Evolutionary conservation across 2,329 filamentous ascomycete genomes (phyloP), one percentile per base, ranked within the genome.

Genomic region (Stachybotrys echinatus): DNA sequence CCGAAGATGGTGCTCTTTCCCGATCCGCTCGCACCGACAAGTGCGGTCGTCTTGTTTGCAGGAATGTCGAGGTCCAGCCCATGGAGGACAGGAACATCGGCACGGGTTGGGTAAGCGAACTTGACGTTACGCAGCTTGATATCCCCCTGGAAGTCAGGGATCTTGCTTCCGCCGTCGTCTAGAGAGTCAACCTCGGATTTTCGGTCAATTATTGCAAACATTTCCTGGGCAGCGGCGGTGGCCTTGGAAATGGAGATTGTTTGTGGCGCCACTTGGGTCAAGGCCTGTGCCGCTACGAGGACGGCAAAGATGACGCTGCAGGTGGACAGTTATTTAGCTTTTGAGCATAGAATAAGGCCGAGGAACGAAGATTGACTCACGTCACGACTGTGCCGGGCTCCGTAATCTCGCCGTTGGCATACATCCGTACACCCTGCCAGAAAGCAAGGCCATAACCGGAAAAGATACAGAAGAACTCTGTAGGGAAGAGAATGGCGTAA

Each of bases 1-100:
- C 75, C 76, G 6, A 83, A 73, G 4, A 82, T 71, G 1, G 79
- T 83, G 42, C 76, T 81, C 55, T 84, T 84, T 0, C 80, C 80
- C 4, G 72, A 79, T 0, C 81, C 82, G 19, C 77, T 81, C 2
- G 76, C 67, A 0, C 81, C 81, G 6, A 84, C 79, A 5, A 83
- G 69, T 3, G 80, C 80, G 1, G 77, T 81, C 0, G 72, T 71
- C 51, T 75, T 74, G 17, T 71, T 68, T 4, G 71, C 67, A 14
- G 72, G 69, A 20, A 80, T 70, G 3, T 64, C 61, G 4, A 80
- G 60, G 45, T 67, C 61, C 12, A 80, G 58, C 1, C 65, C 61
- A 31, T 71, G 59, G 1, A 80, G 63, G 4, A 80, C 70, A 3
- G 66, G 61, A 12, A 77, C 69, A 31, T 71, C 73, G 1, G 80